These are phyloP conservation scores for Paracorniculantispora psalliotae DNA, from an alignment of 2,329 filamentous ascomycete genomes.

Conservation along the genomic window DNA sequence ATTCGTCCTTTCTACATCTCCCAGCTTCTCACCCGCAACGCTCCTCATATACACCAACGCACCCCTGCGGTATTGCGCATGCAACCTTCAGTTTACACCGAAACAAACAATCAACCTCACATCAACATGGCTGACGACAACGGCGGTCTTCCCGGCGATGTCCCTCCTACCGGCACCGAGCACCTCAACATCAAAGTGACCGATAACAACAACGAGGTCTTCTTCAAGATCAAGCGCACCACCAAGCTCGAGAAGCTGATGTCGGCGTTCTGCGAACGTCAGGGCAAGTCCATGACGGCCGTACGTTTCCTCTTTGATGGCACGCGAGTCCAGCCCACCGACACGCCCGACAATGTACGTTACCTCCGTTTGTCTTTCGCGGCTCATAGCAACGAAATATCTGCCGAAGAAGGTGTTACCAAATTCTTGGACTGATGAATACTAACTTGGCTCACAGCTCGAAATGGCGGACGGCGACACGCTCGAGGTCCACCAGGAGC, in stretches of 20 bases:
- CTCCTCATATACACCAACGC: not conserved
- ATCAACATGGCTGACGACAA: constrained; percentile 48
- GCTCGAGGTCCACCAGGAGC: constrained; percentile 95
- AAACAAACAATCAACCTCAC: not conserved
- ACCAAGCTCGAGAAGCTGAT: constrained; percentile 97
- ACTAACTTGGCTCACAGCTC: constrained; percentile 51
- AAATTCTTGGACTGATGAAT: constrained; percentile 9
- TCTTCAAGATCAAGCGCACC: constrained; percentile 99
- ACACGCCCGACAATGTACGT: constrained; percentile 89
- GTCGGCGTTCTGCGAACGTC: constrained; percentile 94
- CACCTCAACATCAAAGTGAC: constrained; percentile 99
- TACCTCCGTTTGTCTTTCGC: not conserved
- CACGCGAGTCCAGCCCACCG: constrained; percentile 80
- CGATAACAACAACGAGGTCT: constrained; percentile 98
- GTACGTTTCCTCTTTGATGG: constrained; percentile 96
- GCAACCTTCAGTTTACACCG: too few relatives aligned
- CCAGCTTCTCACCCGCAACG: not conserved
- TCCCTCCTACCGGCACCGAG: constrained; percentile 53
- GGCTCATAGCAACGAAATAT: not conserved
- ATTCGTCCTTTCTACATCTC: not conserved
- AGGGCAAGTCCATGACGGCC: constrained; percentile 78
- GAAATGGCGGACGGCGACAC: constrained; percentile 97
- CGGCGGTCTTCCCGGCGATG: constrained; percentile 40
- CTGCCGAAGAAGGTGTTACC: too few relatives aligned
- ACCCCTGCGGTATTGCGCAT: not conserved